Evolutionary conservation across 176 grass and related monocot species (phyloP), one percentile per base, ranked within the genome.

Genomic region (Neostapfia colusana): DNA sequence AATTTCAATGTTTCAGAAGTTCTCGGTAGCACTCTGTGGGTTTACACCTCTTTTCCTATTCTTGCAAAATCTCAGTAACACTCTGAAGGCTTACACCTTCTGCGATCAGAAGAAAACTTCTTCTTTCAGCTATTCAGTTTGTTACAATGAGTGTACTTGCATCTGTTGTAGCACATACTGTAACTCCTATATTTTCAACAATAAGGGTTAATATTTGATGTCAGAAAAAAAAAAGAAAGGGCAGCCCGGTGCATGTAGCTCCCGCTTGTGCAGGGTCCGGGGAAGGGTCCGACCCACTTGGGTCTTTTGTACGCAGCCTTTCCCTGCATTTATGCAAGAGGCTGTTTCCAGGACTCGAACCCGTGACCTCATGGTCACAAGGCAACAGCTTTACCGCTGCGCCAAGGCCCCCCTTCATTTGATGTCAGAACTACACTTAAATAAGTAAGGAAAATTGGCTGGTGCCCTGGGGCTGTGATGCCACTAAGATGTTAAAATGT

Each of bases 51-150:
- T 51, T 51, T 51, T 51, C 17, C 4, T 20, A 51, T 8, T 20
- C 49, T 51, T 51, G 17, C 18, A 54, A 51, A 10, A 9, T 54
- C 8, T 51, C 6, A 4, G 49, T 51, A 51, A 51, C 48, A 50
- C 16, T 18, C 5, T 50, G 48, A 7, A 20, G 11, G 42, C 72
- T 42, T 31, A 31, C 38, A 31, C 36, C 65, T 67, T 31, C 0
- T 38, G 24, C 27, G 49, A 20, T 34, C 10, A 62, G 31, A 60
- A 28, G 45, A 72, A 79, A 59, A 1, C 56, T 72, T 28, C 23
- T 65, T 56, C 24, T 75, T 75, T 54, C 44, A 56, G 28, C 54
- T 65, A 65, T 60, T 66, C 16, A n/a, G 16, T 18, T 75, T 67
- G 31, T 67, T 25, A 60, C 53, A 74, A 13, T 49, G 9, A 28